Percentiles rank a stretch among this genome's conserved stretches.
These are phyloP conservation scores for Lepidopterella palustris DNA, from an alignment of 495 filamentous ascomycete species.

Conservation along the genomic window DNA sequence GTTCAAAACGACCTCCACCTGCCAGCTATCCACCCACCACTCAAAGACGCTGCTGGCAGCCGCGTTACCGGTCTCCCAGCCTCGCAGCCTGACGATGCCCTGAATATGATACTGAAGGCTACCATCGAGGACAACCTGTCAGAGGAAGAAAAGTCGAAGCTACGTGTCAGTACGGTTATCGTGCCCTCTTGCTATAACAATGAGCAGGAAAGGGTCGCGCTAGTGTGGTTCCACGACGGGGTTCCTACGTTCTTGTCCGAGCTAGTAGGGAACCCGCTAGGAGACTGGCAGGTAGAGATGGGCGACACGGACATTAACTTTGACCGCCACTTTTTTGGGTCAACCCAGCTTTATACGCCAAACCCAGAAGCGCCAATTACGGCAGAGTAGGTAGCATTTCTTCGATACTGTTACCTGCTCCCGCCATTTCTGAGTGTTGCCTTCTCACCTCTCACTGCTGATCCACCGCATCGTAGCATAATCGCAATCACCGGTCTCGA, in stretches of 20 bases:
- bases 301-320: conserved; percentile 17
- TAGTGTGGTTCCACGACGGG: too few species aligned
- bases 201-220: too few species aligned
- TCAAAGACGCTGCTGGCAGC: conserved; percentile 4
- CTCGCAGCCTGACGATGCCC: conserved; percentile 12
- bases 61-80: conserved; percentile 12
- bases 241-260: conserved; percentile 6
- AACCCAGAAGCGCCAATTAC: conserved; percentile 1
- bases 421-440: too few species aligned
- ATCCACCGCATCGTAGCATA: not conserved
- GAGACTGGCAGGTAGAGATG: conserved; percentile 7
- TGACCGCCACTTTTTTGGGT: conserved; percentile 20
- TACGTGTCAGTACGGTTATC: not conserved
- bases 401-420: too few species aligned
- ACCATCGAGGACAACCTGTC: conserved; percentile 3
- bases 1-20: too few species aligned
- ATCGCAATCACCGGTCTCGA: conserved; percentile 13
- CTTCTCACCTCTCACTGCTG: not conserved
- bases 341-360: conserved; percentile 19
- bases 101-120: conserved; percentile 2
- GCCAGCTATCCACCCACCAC: too few species aligned
- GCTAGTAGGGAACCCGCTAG: conserved; percentile 5
- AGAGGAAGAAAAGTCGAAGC: conserved; percentile 3
- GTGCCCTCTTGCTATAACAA: conserved; percentile 5
- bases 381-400: conserved; percentile 11